Conservation (phyloP, 805 yeast genomes). For the Saccharomycopsis amapae region DNA sequence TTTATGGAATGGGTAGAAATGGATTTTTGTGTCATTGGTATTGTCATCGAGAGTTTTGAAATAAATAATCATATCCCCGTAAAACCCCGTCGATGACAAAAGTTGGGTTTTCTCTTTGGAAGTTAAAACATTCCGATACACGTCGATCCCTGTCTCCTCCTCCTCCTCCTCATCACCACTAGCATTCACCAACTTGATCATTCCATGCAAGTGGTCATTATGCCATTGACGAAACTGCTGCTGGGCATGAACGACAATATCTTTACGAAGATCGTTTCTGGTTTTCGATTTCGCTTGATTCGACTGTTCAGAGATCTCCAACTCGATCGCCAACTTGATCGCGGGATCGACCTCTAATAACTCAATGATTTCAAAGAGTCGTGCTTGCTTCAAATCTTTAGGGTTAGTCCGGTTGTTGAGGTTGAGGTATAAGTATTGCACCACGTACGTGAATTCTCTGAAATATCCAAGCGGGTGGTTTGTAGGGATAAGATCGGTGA, state of each 20-base stretch:
- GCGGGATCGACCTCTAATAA: constrained; percentile 30
- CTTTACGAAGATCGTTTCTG: constrained; percentile 30
- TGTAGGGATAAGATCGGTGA: constrained; percentile 20
- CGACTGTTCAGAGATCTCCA: background rate
- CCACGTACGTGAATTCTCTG: constrained; percentile 28
- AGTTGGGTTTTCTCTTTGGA: background rate
- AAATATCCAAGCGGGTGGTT: constrained; percentile 1
- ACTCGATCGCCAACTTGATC: constrained; percentile 5
- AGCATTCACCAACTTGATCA: too few species aligned
- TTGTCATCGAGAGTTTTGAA: constrained; percentile 1
- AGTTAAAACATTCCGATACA: background rate
- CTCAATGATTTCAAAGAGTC: constrained; percentile 28
- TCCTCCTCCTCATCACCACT: too few species aligned
- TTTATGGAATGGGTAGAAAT: constrained; percentile 54
- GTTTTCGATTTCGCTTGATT: constrained; percentile 15
- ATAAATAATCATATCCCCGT: constrained; percentile 4
- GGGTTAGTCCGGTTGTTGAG: constrained; percentile 13
- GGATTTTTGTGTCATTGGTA: constrained; percentile 21
- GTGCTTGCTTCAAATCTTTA: constrained; percentile 1
- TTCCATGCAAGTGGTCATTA: background rate
- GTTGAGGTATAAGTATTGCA: constrained; percentile 26
- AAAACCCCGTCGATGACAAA: background rate
- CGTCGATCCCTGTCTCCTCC: too few species aligned
- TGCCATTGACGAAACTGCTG: constrained; percentile 15
- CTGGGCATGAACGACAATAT: constrained; percentile 28